phyloP scores from a whole-genome alignment of 306 rosid species.

The Rosa chinensis region DNA sequence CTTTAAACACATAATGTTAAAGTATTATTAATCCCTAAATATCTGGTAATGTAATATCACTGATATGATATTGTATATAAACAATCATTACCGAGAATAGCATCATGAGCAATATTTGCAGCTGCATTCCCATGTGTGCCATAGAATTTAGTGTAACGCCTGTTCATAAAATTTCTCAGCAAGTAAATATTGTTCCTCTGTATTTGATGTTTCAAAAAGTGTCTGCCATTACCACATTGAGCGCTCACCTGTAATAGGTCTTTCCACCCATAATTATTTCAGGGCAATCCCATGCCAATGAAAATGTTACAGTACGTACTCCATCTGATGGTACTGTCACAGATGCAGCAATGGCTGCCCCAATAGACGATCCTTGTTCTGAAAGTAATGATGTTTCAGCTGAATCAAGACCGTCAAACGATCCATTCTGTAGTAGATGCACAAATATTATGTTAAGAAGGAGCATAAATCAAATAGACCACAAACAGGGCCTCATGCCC shows the following conservation, averaged over 20 bases:
- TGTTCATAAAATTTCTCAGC: constrained; percentile 42
- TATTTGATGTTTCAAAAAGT: constrained; percentile 24
- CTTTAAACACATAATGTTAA: neutral
- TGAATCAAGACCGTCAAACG: constrained; percentile 65
- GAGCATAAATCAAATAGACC: neutral
- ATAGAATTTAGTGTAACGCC: constrained; percentile 93
- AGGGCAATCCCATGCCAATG: constrained; percentile 96
- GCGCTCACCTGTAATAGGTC: constrained; percentile 72
- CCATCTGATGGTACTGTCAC: constrained; percentile 61
- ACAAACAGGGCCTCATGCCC: neutral
- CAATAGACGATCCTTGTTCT: constrained; percentile 82
- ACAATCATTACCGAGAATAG: constrained; percentile 66
- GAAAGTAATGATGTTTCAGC: constrained; percentile 53
- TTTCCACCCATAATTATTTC: constrained; percentile 64
- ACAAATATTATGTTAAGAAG: constrained; percentile 15
- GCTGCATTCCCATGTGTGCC: constrained; percentile 79
- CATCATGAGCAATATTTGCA: constrained; percentile 81
- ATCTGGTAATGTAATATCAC: neutral
- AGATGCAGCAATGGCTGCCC: constrained; percentile 96
- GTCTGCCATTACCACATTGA: constrained; percentile 9
- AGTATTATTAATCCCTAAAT: neutral
- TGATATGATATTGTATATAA: neutral
- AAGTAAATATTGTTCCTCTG: constrained; percentile 14
- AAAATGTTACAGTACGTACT: constrained; percentile 73
- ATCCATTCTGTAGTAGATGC: constrained; percentile 61